These are phyloP conservation scores for Chaetomium strumarium DNA, from an alignment of 2,329 filamentous ascomycete species.

Conservation along the genomic window DNA sequence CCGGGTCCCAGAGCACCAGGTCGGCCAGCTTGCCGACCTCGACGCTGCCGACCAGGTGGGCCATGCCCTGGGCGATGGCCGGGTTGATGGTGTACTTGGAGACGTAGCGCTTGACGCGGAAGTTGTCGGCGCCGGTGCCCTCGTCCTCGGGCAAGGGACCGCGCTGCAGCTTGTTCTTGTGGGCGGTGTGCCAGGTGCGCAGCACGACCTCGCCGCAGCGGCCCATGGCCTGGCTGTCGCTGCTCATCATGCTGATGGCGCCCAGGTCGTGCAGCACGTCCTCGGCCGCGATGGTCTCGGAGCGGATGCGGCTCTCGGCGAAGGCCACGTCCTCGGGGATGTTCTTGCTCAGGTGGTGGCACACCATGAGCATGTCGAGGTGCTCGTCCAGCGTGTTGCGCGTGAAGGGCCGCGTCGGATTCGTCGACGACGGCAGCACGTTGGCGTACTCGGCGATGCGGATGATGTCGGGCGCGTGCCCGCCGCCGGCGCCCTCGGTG, in stretches of 20 bases:
- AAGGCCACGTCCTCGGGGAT: slow-evolving; percentile 96
- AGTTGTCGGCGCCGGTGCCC: slow-evolving; percentile 77
- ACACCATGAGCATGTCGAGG: slow-evolving; percentile 97
- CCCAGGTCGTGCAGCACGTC: slow-evolving; percentile 93
- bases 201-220: slow-evolving; percentile 90
- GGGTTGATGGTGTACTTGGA: slow-evolving; percentile 97
- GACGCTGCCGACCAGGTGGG: slow-evolving; percentile 76
- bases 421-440: slow-evolving; percentile 85
- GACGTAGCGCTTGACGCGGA: slow-evolving; percentile 84
- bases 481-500: slow-evolving; percentile 90
- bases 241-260: slow-evolving; percentile 96
- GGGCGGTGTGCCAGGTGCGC: slow-evolving; percentile 92
- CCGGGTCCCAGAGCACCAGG: slow-evolving; percentile 78
- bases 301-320: slow-evolving; percentile 87
- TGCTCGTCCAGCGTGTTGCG: slow-evolving; percentile 92
- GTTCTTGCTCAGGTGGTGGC: slow-evolving; percentile 86
- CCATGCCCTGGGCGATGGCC: slow-evolving; percentile 84
- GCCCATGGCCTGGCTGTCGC: slow-evolving; percentile 94
- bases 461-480: slow-evolving; percentile 95
- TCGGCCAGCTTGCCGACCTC: slow-evolving; percentile 89
- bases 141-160: slow-evolving; percentile 72
- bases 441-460: slow-evolving; percentile 83
- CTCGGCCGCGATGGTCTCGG: slow-evolving; percentile 93
- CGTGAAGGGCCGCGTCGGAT: slow-evolving; percentile 87
- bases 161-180: slow-evolving; percentile 90